Base-by-base conservation (phyloP, 352 stramenopile genomes). In the Peronosclerospora sorghi region DNA sequence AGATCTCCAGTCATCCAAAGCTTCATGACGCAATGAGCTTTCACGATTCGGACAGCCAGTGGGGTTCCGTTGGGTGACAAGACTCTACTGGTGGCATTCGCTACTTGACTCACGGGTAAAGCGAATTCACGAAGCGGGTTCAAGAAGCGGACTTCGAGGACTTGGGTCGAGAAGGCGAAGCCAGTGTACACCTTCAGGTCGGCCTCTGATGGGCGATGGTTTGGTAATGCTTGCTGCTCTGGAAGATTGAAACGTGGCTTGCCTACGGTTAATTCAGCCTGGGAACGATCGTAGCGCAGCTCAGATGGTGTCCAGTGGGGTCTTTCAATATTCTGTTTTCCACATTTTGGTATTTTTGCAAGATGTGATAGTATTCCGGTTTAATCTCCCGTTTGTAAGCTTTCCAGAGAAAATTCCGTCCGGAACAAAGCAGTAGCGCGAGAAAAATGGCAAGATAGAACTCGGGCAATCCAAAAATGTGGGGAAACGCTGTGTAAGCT, bases 281-380 rank as follows among this genome's bases (percentile, higher is more conserved):
- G 32, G 37, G 89, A 92, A 27, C 65, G 67, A 41, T 80, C 61
- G 52, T 88, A 92, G 2, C 60, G 60, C 6, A 88, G 47, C 28
- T 80, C 52, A 0, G 76, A 76, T 13, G 73, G 72, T 9, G 61
- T 66, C 80, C 80, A 92, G 18, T 71, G 61, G 18, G 73, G 68
- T 5, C 64, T 65, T 0, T 67, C 71, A 1, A 51, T 34, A 30
- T 61, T 56, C 0, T 71, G 54, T n/a, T 38, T 42, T 17, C 71
- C 63, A 44, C 48, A 47, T 48, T 60, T 47, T 89, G 68, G 43
- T 82, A 67, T 39, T 93, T 77, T 46, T 90, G 80, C 14, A 93
- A 54, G 19, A 93, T 73, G 48, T 93, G 80, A 56, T 93, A 93
- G 58, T 93, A 93, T 42, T 93, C 80, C 1, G 80, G 80, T 8